Conservation (phyloP, 495 filamentous ascomycete species). For the Aspergillus nanangensis region DNA sequence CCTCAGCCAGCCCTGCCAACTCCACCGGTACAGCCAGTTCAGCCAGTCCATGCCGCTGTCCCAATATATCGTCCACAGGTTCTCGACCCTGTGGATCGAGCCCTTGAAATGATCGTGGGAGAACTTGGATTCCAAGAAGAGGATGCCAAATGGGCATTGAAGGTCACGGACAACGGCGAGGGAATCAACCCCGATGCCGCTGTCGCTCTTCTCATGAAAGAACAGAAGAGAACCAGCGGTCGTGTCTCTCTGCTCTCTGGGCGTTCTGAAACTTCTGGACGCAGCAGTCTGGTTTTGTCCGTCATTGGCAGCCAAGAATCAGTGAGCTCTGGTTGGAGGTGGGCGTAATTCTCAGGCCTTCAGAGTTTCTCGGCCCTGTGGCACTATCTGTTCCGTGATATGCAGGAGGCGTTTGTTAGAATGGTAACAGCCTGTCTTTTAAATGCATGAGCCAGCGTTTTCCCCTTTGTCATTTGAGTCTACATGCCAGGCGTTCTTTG, state of each 20-base stretch:
- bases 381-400: neutral
- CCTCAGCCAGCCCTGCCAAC: neutral
- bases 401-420: too few species aligned
- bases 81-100: slow-evolving; percentile 48
- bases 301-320: slow-evolving; percentile 28
- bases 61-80: slow-evolving; percentile 32
- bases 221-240: slow-evolving; percentile 27
- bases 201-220: slow-evolving; percentile 36
- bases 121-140: slow-evolving; percentile 44
- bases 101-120: slow-evolving; percentile 42
- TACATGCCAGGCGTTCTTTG: neutral
- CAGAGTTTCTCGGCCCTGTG: neutral
- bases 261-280: too few species aligned
- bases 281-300: slow-evolving; percentile 16
- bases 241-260: neutral
- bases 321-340: slow-evolving; percentile 33
- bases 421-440: too few species aligned
- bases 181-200: slow-evolving; percentile 44
- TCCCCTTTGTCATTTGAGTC: too few species aligned
- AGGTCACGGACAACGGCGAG: slow-evolving; percentile 49
- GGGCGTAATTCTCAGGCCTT: slow-evolving; percentile 18
- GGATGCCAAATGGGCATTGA: slow-evolving; percentile 49
- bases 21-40: slow-evolving; percentile 4
- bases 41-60: slow-evolving; percentile 14
- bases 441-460: too few species aligned